A percentile compares a stretch with the other conserved stretches of the same genome.
phyloP scores from a whole-genome alignment of 169 alveolate genomes.

The Plasmodium blacklocki region DNA sequence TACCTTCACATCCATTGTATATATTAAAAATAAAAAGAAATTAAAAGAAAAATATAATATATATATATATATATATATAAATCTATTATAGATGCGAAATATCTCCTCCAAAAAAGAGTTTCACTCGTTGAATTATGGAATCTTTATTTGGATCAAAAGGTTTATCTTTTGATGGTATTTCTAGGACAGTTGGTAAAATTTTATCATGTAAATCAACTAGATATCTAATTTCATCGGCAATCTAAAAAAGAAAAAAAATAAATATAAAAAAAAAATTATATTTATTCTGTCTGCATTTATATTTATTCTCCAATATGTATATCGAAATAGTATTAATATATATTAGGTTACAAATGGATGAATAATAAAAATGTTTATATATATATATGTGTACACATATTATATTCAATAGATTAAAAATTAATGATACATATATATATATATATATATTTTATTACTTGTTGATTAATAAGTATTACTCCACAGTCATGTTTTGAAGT shows the following conservation, averaged over 20 bases:
- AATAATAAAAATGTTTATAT: too few relatives aligned
- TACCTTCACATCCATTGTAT: constrained; percentile 48
- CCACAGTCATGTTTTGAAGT: constrained; percentile 83
- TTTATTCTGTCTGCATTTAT: too few relatives aligned
- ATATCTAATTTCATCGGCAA: constrained; percentile 83
- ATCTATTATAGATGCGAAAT: constrained; percentile 53
- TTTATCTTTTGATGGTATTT: constrained; percentile 85
- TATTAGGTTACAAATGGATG: too few relatives aligned
- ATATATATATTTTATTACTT: constrained; percentile 20
- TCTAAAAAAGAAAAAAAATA: constrained; percentile 30
- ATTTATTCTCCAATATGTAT: too few relatives aligned
- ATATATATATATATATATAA: constrained; percentile 8
- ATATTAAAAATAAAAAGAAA: constrained; percentile 6
- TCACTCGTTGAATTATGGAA: constrained; percentile 82
- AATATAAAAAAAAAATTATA: constrained; percentile 3
- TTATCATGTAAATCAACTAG: constrained; percentile 80
- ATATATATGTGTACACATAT: too few relatives aligned
- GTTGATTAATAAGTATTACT: constrained; percentile 83
- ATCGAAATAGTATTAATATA: too few relatives aligned
- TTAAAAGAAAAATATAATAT: background rate
- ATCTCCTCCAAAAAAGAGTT: constrained; percentile 83
- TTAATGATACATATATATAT: too few relatives aligned
- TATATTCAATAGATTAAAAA: too few relatives aligned
- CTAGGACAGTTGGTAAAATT: constrained; percentile 83
- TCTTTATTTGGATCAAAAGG: constrained; percentile 86